Conservation (phyloP, 495 filamentous ascomycete species). For the Talaromyces trachyspermus region DNA sequence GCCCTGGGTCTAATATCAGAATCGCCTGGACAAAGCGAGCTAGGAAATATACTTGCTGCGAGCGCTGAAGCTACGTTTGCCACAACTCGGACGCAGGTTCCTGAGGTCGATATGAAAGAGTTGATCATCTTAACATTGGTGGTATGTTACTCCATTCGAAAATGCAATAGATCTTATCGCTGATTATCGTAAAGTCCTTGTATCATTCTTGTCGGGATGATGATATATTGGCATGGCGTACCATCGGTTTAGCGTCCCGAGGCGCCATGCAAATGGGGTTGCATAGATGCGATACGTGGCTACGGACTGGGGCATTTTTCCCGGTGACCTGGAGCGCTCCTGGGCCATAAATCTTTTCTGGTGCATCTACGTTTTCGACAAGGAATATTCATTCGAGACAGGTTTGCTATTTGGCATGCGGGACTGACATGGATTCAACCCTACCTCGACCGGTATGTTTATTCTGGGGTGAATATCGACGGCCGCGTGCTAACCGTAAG, state of each 20-base stretch:
- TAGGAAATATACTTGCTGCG: constrained; percentile 61
- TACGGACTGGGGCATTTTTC: constrained; percentile 46
- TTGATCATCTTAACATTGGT: constrained; percentile 64
- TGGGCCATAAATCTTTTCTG: constrained; percentile 67
- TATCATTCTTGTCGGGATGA: constrained; percentile 78
- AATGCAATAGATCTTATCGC: neutral
- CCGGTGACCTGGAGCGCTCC: constrained; percentile 51
- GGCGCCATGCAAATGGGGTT: constrained; percentile 72
- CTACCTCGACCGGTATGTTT: constrained; percentile 61
- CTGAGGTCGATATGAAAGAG: constrained; percentile 56
- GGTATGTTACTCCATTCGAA: constrained; percentile 30
- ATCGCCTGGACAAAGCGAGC: constrained; percentile 65
- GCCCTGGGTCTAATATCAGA: constrained; percentile 65
- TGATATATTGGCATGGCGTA: constrained; percentile 70
- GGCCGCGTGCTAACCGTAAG: neutral
- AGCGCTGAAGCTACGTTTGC: constrained; percentile 61
- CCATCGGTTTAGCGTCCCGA: constrained; percentile 63
- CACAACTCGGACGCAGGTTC: constrained; percentile 50
- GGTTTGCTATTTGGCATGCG: constrained; percentile 73
- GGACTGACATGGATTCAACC: constrained; percentile 73
- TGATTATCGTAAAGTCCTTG: constrained; percentile 47
- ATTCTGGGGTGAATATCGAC: constrained; percentile 34
- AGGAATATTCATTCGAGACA: constrained; percentile 73
- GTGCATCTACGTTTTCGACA: constrained; percentile 75
- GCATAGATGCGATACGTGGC: constrained; percentile 65